Evolutionary conservation across 176 grass and related monocot species (phyloP).

Genomic region (Bolboschoenus planiculmis): DNA sequence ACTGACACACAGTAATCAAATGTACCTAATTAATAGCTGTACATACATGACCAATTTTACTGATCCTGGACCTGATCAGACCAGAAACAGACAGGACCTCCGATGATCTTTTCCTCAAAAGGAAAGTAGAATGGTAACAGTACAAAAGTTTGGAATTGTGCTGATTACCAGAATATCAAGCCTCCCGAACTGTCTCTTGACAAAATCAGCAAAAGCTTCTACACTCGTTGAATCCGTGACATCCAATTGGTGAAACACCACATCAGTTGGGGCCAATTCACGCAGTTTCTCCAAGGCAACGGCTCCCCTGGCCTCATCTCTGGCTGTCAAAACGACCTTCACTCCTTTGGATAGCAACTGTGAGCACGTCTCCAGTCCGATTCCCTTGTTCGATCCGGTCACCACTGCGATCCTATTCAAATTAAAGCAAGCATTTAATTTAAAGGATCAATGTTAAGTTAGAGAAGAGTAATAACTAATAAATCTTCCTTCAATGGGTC

Average conservation of each 20-base stretch:
- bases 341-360: conserved; percentile 43
- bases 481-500: background rate
- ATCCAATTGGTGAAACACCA: conserved; percentile 61
- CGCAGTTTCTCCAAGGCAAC: conserved; percentile 37
- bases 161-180: conserved; percentile 58
- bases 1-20: background rate
- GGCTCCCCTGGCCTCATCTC: conserved; percentile 49
- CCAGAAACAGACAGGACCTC: background rate
- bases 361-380: conserved; percentile 65
- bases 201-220: conserved; percentile 37
- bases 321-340: conserved; percentile 52
- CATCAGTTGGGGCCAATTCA: conserved; percentile 18
- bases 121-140: background rate
- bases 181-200: conserved; percentile 40
- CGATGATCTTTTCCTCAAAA: background rate
- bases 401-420: conserved; percentile 47
- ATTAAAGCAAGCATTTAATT: background rate
- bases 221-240: conserved; percentile 42
- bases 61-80: background rate
- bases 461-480: background rate
- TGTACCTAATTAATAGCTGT: background rate
- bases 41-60: background rate
- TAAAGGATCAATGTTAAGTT: background rate
- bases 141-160: background rate
- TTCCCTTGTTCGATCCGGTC: conserved; percentile 61